Percentiles rank a stretch among this genome's conserved stretches.
Conservation (phyloP, 192 early-diverging fungal species). For the Haplosporangium gracile region DNA sequence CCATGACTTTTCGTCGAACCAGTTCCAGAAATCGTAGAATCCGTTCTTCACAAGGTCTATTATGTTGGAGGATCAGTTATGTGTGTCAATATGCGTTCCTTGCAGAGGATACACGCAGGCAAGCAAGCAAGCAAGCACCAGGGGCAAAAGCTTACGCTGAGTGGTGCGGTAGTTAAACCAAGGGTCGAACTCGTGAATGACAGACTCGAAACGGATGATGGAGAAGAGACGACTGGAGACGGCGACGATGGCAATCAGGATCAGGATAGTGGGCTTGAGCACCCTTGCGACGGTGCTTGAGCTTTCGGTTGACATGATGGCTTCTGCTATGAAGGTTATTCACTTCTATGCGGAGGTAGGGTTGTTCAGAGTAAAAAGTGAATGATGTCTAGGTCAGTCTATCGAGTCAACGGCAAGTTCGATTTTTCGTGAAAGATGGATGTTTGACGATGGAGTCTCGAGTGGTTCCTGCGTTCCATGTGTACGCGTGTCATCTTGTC, state of each 20-base stretch:
- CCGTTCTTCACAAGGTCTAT: slow-evolving; percentile 90
- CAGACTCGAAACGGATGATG: slow-evolving; percentile 97
- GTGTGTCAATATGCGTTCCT: not conserved
- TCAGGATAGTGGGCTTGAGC: slow-evolving; percentile 90
- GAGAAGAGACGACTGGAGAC: slow-evolving; percentile 96
- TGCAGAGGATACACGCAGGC: too few relatives aligned
- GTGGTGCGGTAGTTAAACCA: slow-evolving; percentile 99
- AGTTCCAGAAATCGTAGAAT: slow-evolving; percentile 99
- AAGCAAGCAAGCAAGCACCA: not conserved
- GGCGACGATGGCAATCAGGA: slow-evolving; percentile 88
- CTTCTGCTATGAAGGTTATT: not conserved
- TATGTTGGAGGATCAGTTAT: not conserved
- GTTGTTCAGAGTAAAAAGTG: not conserved
- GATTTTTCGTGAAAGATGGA: too few relatives aligned
- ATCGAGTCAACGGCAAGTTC: not conserved
- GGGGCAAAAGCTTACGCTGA: slow-evolving; percentile 49
- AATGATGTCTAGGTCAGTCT: not conserved
- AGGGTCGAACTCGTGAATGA: slow-evolving; percentile 99
- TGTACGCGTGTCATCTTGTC: not conserved
- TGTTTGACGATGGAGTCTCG: not conserved
- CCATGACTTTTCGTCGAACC: slow-evolving; percentile 99
- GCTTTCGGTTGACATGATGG: slow-evolving; percentile 45
- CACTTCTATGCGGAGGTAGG: not conserved
- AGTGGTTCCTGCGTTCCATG: too few relatives aligned
- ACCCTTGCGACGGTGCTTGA: slow-evolving; percentile 56